Evolutionary conservation across 106 monocot genomes (phyloP), one percentile per base, ranked within the genome.

Genomic region (Apostasia ramifera): DNA sequence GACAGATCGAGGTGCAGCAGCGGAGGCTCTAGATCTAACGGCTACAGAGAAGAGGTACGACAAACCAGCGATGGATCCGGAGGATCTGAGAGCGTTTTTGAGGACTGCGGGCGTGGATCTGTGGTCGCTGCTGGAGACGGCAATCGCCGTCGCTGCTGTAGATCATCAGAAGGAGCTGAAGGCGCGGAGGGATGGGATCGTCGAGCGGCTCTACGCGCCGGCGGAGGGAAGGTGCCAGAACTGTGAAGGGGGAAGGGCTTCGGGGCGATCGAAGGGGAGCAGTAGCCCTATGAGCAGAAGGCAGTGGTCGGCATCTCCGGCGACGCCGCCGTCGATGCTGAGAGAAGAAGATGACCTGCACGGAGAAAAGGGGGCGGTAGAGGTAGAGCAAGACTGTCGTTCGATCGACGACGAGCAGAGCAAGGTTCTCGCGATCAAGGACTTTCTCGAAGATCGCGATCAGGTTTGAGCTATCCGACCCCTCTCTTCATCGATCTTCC

Each of bases 381-480:
- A 67, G 6, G 75, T 64, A 15, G 71, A 71, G 10, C 51, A 47
- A 2, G 13, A 39, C 41, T 59, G 52, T 2, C 41, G 38, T 40
- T 2, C 72, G 47, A 74, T 75, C 46, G 78, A 78, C 45, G 61
- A 76, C 8, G 77, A 84, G 46, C 50, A 82, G 78, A 85, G 41
- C 57, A 85, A 73, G 70, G 73, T 90, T 54, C 76, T 83, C 37
- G 75, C 80, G 8, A 86, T 90, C 73, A 90, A 81, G 50, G 81
- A 86, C 37, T 68, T 39, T 6, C 63, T 90, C 47, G 80, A 90
- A 7, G 83, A 86, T 73, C 81, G 67, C 41, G 83, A 86, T 71
- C 85, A 90, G 81, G 90, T 88, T 43, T 45, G 53, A 8, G 13
- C 12, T 44, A 63, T 3, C 9, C 8, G 45, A 45, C 48, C 38